Percentiles rank a stretch among this genome's conserved stretches.
Evolutionary conservation across 2,329 filamentous ascomycete genomes (phyloP).

Genomic region (Exophiala lecanii-corni): DNA sequence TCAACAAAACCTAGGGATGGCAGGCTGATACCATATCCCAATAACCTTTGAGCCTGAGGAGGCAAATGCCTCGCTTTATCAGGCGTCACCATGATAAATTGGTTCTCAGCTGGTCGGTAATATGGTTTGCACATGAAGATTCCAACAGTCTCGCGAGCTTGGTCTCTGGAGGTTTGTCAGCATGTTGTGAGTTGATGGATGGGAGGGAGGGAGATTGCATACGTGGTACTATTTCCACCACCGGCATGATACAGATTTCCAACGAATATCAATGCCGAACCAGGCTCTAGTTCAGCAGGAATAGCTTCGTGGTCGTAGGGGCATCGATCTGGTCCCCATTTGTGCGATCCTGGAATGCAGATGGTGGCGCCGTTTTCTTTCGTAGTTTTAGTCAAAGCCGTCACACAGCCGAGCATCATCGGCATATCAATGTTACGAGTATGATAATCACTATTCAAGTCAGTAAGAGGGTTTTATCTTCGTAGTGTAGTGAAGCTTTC

Average conservation of each 20-base stretch:
- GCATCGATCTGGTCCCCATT: constrained; percentile 24
- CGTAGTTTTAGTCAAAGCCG: constrained; percentile 29
- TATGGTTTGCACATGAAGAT: constrained; percentile 21
- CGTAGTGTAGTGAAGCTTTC: constrained; percentile 23
- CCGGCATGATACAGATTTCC: constrained; percentile 34
- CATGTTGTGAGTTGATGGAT: not conserved
- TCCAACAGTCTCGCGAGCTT: constrained; percentile 20
- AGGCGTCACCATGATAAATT: constrained; percentile 27
- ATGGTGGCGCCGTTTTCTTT: constrained; percentile 32
- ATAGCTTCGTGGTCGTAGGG: constrained; percentile 23
- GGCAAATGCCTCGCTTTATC: constrained; percentile 24
- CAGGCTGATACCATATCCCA: constrained; percentile 27
- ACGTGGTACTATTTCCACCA: constrained; percentile 27
- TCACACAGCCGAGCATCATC: constrained; percentile 38
- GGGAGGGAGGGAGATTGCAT: constrained; percentile 8
- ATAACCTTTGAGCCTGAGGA: constrained; percentile 24
- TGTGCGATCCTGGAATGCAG: constrained; percentile 30
- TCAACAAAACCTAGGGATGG: constrained; percentile 25
- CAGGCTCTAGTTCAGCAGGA: constrained; percentile 32
- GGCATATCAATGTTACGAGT: constrained; percentile 33
- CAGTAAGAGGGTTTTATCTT: constrained; percentile 34
- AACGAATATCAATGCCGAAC: constrained; percentile 37
- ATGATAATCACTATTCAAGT: constrained; percentile 31
- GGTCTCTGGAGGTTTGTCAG: constrained; percentile 13
- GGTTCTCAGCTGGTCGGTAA: constrained; percentile 28